Evolutionary conservation across 148 eudicot species (phyloP), one percentile per base, ranked within the genome.

Genomic region (Cornus florida): DNA sequence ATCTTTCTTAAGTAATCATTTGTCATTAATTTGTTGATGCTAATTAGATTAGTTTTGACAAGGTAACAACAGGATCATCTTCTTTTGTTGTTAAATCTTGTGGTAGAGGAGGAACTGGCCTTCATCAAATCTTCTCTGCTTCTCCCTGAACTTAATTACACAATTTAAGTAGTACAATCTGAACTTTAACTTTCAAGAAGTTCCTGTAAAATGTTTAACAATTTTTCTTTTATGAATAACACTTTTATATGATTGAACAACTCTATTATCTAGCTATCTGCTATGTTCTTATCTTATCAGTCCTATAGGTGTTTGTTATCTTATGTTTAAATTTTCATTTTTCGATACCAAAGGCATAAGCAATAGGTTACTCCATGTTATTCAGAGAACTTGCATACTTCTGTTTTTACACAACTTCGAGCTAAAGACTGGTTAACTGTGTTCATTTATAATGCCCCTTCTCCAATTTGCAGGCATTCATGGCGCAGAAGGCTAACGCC

Each of bases 391-490:
- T 69, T 17, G 28, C 24, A 20, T 60, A 33, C 4, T 16, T 75
- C n/a, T 39, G 13, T 43, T 17, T 35, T 39, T 65, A 23, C 41
- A 17, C 23, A 17, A 3, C 8, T 35, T 48, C 67, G 10, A 46
- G 13, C 23, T 31, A 8, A 67, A 46, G 70, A 13, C 56, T 20
- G 7, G 39, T 12, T 24, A 39, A 22, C 17, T 64, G 70, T 28
- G 38, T 75, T 75, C 69, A 39, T 74, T 24, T 24, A 43, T 67
- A 50, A 76, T 19, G 28, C 20, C 38, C 71, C 67, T 70, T 72
- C 76, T 82, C 32, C 33, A 50, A 41, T 84, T 57, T 77, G 70
- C 77, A 94, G 98, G 98, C 78, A 82, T 72, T 88, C 92, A 74
- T 80, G 89, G 87, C 74, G 89, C 57, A 85, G 71, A 79, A 86